Base-by-base conservation (phyloP, 805 yeast genomes). In the Groenewaldozyma salmanticensis region DNA sequence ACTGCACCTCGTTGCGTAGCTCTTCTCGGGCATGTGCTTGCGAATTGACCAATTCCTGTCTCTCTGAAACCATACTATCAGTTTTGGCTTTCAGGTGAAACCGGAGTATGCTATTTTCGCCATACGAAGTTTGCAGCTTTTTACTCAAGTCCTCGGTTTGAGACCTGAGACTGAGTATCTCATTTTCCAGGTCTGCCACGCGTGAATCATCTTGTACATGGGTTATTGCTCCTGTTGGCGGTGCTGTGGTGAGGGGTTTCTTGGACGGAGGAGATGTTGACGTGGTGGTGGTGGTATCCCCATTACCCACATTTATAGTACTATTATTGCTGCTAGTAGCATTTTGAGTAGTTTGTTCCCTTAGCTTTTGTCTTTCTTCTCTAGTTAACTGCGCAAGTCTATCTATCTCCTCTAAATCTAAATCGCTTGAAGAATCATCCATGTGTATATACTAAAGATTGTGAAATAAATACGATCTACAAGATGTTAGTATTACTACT, bases 81-180 rank as follows among this genome's bases (percentile, higher is more conserved):
- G 33, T 52, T 37, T 27, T 22, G 7, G 46, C 48, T 18, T 21
- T 40, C 17, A 82, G 61, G 50, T 78, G 84, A 6, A 79, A 75
- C 41, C 94, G 66, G 15, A 88, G 65, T 27, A 87, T 78, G 11
- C 92, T 78, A 29, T 83, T 77, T 53, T 88, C 95, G 2, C 96
- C 96, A 42, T 73, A 74, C 4, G 84, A 80, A 27, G 69, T 62
- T 41, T 65, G 67, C n/a, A 77, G 47, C 32, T 63, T 62, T 35
- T 39, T 53, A 45, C 42, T 52, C 48, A 51, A 54, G 54, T 42
- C 58, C 37, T 45, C 58, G 21, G 18, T 54, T 48, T 17, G 44
- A 44, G 21, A 35, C 39, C 33, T 27, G 38, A 27, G 31, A 31
- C 36, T 22, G 44, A 40, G 43, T 27, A 15, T 15, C 18, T 27